Conservation (phyloP, 768 basidiomycete genomes). For the Russula earlei region DNA sequence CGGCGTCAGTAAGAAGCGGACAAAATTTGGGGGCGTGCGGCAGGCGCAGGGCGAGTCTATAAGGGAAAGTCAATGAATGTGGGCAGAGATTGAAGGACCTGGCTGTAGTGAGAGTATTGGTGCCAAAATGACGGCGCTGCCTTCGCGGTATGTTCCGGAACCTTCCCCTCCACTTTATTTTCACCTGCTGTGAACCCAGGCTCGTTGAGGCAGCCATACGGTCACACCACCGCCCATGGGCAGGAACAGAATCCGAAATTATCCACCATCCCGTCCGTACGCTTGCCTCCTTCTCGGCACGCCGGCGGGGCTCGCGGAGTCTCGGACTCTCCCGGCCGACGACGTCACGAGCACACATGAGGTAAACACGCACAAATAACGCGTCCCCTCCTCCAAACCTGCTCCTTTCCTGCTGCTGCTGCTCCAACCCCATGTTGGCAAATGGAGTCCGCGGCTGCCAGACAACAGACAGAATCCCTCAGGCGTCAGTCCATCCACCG, state of each 20-base stretch:
- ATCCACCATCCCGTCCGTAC: too few relatives aligned
- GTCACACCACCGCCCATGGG: too few relatives aligned
- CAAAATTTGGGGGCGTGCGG: slow-evolving; percentile 1
- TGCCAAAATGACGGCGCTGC: slow-evolving; percentile 15
- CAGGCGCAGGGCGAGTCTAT: slow-evolving; percentile 6
- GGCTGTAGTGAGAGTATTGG: slow-evolving; percentile 13
- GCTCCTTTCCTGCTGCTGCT: not conserved
- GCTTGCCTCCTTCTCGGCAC: not conserved
- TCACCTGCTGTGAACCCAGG: not conserved
- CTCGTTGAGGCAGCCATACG: too few relatives aligned
- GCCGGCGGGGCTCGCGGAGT: slow-evolving; percentile 18
- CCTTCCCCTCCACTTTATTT: not conserved
- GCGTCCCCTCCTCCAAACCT: slow-evolving; percentile 12
- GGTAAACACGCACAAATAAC: slow-evolving; percentile 22
- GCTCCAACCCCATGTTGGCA: not conserved
- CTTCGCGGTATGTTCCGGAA: slow-evolving; percentile 19
- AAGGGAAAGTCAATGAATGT: slow-evolving; percentile 15
- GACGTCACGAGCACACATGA: too few relatives aligned
- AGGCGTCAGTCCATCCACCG: slow-evolving; percentile 41
- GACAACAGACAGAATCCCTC: slow-evolving; percentile 30
- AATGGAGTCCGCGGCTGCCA: slow-evolving; percentile 50
- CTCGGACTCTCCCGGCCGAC: slow-evolving; percentile 3
- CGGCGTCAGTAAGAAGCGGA: slow-evolving; percentile 14
- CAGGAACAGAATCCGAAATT: too few relatives aligned
- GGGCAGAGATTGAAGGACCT: slow-evolving; percentile 11